A percentile compares a stretch with the other conserved stretches of the same genome.
phyloP scores from a whole-genome alignment of 2,329 filamentous ascomycete genomes.

The Annulohypoxylon truncatum region DNA sequence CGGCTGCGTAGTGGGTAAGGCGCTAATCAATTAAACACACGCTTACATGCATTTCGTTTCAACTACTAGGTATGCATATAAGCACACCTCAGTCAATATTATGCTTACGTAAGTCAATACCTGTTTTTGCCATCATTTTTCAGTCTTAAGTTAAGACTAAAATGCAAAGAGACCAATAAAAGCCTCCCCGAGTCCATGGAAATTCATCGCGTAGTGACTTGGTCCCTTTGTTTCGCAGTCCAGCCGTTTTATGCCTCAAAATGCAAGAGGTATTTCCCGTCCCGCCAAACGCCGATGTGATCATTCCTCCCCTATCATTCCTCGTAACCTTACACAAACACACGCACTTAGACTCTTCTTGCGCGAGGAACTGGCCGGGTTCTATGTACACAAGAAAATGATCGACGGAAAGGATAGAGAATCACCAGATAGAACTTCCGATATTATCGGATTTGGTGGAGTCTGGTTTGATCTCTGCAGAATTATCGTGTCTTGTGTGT shows the following conservation, averaged over 20 bases:
- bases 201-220: background rate
- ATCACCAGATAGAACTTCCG: background rate
- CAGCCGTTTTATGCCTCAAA: conserved; percentile 21
- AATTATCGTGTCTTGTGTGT: background rate
- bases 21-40: conserved; percentile 1
- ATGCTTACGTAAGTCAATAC: background rate
- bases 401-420: background rate
- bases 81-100: background rate
- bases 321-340: conserved; percentile 3
- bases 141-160: conserved; percentile 11
- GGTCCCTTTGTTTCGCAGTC: background rate
- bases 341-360: background rate
- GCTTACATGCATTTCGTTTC: conserved; percentile 11
- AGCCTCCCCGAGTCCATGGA: background rate
- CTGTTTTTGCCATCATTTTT: conserved; percentile 1
- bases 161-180: conserved; percentile 2
- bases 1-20: background rate
- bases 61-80: background rate
- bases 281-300: conserved; percentile 27
- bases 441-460: background rate
- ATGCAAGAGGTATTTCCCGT: conserved; percentile 41
- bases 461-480: background rate
- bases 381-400: conserved; percentile 36
- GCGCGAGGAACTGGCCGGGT: conserved; percentile 11
- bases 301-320: background rate